Conservation (phyloP, 495 filamentous ascomycete species). For the Penicillium macrosclerotiorum region DNA sequence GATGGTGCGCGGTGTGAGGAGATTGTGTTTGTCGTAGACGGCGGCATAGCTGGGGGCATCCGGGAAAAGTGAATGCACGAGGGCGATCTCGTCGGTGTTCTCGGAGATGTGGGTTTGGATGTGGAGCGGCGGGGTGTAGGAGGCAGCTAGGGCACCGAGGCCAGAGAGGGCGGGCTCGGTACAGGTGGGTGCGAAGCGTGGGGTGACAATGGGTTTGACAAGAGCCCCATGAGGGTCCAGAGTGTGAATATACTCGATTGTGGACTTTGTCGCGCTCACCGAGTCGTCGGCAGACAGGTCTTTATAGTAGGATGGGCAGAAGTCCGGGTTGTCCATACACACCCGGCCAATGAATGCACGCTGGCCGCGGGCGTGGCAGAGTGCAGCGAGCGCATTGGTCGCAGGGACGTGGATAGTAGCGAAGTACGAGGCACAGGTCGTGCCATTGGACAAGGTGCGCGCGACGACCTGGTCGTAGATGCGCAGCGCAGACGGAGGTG, state of each 20-base stretch:
- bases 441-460: constrained; percentile 82
- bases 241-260: constrained; percentile 62
- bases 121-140: constrained; percentile 54
- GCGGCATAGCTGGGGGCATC: constrained; percentile 59
- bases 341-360: constrained; percentile 86
- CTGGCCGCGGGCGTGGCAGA: constrained; percentile 74
- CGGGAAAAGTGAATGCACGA: constrained; percentile 73
- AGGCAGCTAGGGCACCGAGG: constrained; percentile 62
- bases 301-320: constrained; percentile 71
- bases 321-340: constrained; percentile 73
- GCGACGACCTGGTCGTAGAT: constrained; percentile 73
- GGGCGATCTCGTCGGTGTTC: constrained; percentile 66
- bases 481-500: constrained; percentile 46
- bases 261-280: constrained; percentile 54
- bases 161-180: constrained; percentile 52
- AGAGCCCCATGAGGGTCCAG: constrained; percentile 64
- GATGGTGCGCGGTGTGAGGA: constrained; percentile 72
- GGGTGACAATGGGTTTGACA: constrained; percentile 79
- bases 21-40: constrained; percentile 72
- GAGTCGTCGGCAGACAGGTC: constrained; percentile 61
- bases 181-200: constrained; percentile 84
- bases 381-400: constrained; percentile 83
- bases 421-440: constrained; percentile 88
- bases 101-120: constrained; percentile 94
- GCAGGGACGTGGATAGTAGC: constrained; percentile 77